Percentiles rank a stretch among this genome's conserved stretches.
Evolutionary conservation across 208 protist genomes (phyloP).

Genomic region (Trypanosoma platydactyli): DNA sequence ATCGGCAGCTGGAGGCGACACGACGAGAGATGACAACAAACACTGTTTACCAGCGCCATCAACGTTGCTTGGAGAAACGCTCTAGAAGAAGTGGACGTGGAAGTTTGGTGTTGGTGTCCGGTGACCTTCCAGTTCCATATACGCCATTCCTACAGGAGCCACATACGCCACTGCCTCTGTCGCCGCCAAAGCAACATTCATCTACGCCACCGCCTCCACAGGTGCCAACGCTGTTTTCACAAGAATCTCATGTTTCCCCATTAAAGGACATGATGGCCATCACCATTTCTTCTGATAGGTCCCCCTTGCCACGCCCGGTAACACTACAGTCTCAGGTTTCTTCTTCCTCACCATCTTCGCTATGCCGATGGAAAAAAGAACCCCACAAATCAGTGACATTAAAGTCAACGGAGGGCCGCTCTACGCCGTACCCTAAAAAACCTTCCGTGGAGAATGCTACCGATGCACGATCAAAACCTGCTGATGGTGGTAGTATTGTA

Average conservation of each 20-base stretch:
- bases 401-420: slow-evolving; percentile 12
- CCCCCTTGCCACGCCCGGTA: slow-evolving; percentile 64
- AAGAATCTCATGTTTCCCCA: not conserved
- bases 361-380: not conserved
- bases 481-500: too few relatives aligned
- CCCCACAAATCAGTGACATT: slow-evolving; percentile 9
- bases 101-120: slow-evolving; percentile 26
- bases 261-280: not conserved
- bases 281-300: slow-evolving; percentile 16
- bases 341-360: slow-evolving; percentile 6
- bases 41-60: not conserved
- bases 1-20: slow-evolving; percentile 20
- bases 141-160: slow-evolving; percentile 29
- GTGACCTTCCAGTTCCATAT: slow-evolving; percentile 11
- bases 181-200: slow-evolving; percentile 3
- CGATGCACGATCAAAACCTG: too few relatives aligned
- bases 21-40: slow-evolving; percentile 14
- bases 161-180: slow-evolving; percentile 19
- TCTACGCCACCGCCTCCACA: not conserved
- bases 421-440: slow-evolving; percentile 8
- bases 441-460: not conserved
- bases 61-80: not conserved
- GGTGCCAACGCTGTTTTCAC: not conserved
- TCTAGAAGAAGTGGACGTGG: slow-evolving; percentile 3
- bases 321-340: slow-evolving; percentile 59